Conservation (phyloP, 1,284 basidiomycete species). For the Ustilago hordei region DNA sequence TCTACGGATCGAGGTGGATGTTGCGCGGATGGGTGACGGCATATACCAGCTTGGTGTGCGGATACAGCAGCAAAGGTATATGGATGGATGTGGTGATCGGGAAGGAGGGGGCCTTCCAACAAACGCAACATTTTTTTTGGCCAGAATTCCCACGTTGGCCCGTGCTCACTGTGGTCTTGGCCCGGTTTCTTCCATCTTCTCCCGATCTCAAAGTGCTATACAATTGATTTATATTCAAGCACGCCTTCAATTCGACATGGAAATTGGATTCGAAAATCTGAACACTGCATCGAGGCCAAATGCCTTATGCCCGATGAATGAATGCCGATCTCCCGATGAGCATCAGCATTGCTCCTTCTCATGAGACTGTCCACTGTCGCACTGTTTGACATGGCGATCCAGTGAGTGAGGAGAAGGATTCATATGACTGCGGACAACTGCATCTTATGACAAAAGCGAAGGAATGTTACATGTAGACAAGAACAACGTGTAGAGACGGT, state of each 20-base stretch:
- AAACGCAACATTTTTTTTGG: background rate
- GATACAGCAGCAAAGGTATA: conserved; percentile 9
- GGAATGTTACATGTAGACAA: background rate
- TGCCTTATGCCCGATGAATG: no score
- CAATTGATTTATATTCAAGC: background rate
- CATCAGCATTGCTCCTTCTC: no score
- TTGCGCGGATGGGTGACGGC: conserved; percentile 36
- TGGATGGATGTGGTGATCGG: background rate
- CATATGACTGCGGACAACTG: no score
- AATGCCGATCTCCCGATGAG: no score
- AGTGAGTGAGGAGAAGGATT: background rate
- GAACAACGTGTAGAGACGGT: background rate
- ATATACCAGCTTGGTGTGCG: conserved; percentile 24
- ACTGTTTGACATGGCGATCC: no score
- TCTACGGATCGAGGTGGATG: conserved; percentile 49
- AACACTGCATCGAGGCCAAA: background rate
- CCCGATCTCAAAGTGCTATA: background rate
- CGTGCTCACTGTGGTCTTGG: background rate
- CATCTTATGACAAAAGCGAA: background rate
- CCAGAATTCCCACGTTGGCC: background rate
- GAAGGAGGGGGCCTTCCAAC: background rate
- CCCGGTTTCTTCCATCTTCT: conserved; percentile 5
- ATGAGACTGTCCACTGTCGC: no score
- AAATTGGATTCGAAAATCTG: background rate
- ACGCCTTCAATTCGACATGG: conserved; percentile 1